Percentiles rank a stretch among this genome's conserved stretches.
These are phyloP conservation scores for Malus fusca DNA, from an alignment of 306 rosid species.

Conservation along the genomic window DNA sequence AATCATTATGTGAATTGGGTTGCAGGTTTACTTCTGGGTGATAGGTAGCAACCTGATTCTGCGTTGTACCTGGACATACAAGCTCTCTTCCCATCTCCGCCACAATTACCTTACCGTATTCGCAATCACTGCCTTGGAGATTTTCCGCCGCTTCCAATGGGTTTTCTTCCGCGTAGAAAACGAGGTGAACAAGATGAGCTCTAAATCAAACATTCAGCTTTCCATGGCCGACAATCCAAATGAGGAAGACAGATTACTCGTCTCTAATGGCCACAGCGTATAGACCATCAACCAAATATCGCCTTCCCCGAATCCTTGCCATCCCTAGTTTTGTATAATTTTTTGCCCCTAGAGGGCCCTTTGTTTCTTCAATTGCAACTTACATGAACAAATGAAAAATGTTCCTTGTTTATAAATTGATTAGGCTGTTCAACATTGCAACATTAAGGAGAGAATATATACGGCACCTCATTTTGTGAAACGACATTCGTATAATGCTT, in stretches of 20 bases:
- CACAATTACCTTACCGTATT: slow-evolving; percentile 88
- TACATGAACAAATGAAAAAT: slow-evolving; percentile 1
- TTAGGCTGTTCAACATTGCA: background rate
- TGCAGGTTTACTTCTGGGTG: slow-evolving; percentile 94
- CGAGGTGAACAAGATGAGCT: slow-evolving; percentile 76
- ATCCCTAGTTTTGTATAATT: background rate
- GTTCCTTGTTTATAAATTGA: slow-evolving; percentile 15
- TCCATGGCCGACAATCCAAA: slow-evolving; percentile 44
- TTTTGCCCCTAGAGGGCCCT: background rate
- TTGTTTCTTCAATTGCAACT: background rate
- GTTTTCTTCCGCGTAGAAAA: slow-evolving; percentile 93
- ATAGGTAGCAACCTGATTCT: slow-evolving; percentile 79
- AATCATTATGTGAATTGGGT: slow-evolving; percentile 6
- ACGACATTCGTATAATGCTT: background rate
- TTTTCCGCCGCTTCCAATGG: slow-evolving; percentile 98
- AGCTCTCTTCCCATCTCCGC: slow-evolving; percentile 97
- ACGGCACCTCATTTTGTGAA: background rate
- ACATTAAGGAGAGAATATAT: background rate
- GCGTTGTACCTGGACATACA: slow-evolving; percentile 99
- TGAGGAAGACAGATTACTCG: slow-evolving; percentile 67
- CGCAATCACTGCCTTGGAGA: slow-evolving; percentile 74
- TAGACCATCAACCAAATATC: slow-evolving; percentile 29
- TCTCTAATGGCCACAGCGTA: slow-evolving; percentile 48
- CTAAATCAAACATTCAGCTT: slow-evolving; percentile 57
- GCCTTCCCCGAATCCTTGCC: background rate